These are phyloP conservation scores for Ophiostoma himal-ulmi DNA, from an alignment of 2,329 filamentous ascomycete species.

Conservation along the genomic window DNA sequence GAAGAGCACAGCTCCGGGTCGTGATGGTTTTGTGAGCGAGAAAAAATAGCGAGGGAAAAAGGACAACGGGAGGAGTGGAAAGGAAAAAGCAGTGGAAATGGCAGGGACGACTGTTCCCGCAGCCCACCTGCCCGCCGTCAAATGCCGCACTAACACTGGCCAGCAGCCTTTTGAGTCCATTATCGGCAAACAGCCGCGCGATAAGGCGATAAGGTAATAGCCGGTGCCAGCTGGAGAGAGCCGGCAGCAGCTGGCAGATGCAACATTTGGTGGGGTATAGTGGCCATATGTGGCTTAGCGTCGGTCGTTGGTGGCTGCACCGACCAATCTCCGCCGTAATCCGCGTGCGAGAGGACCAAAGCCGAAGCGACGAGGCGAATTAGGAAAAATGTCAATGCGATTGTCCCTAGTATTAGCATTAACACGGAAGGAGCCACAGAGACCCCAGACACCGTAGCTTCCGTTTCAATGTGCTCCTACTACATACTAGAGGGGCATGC, in stretches of 20 bases:
- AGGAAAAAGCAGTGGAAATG: constrained; percentile 8
- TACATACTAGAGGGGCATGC: neutral
- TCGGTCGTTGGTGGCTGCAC: constrained; percentile 20
- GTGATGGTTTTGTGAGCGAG: constrained; percentile 15
- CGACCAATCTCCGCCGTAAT: constrained; percentile 27
- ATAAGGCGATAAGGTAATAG: constrained; percentile 16
- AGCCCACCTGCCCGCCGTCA: constrained; percentile 2
- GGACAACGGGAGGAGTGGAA: constrained; percentile 4
- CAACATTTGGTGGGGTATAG: neutral
- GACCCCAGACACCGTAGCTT: constrained; percentile 16
- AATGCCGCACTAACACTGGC: constrained; percentile 13
- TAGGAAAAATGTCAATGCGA: constrained; percentile 1
- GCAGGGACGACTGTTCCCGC: constrained; percentile 9
- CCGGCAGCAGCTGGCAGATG: neutral
- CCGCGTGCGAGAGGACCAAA: constrained; percentile 19
- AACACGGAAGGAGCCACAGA: constrained; percentile 13
- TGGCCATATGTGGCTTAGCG: constrained; percentile 17
- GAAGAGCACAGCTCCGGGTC: constrained; percentile 19
- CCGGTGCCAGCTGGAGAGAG: constrained; percentile 6
- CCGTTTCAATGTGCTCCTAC: constrained; percentile 12
- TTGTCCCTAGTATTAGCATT: neutral
- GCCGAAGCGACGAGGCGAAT: constrained; percentile 15
- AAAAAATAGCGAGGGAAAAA: constrained; percentile 18
- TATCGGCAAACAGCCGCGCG: constrained; percentile 20
- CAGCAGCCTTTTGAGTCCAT: constrained; percentile 3